Percentiles rank a stretch among this genome's conserved stretches.
Conservation (phyloP, 768 basidiomycete species). For the Daedaleopsis nitida region DNA sequence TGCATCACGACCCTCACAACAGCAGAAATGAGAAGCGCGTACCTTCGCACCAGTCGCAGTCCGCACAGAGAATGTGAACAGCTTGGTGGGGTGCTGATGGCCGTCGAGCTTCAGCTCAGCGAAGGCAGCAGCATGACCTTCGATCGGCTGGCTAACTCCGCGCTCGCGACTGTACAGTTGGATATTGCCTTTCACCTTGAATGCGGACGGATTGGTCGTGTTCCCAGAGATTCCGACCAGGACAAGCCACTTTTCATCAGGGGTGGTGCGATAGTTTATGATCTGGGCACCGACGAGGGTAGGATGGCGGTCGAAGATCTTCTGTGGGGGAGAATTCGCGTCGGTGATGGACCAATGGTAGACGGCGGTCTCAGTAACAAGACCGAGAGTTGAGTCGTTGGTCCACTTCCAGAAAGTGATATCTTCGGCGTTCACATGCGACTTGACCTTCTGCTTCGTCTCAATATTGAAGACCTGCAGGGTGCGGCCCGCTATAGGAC, state of each 20-base stretch:
- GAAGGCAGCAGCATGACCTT: conserved; percentile 97
- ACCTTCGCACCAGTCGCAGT: conserved; percentile 99
- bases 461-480: conserved; percentile 99
- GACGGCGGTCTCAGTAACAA: conserved; percentile 93
- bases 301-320: conserved; percentile 95
- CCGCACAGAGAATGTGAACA: conserved; percentile 94
- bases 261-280: conserved; percentile 93
- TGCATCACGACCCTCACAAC: background rate
- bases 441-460: conserved; percentile 96
- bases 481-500: conserved; percentile 76
- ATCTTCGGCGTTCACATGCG: conserved; percentile 91
- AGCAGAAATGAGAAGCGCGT: background rate
- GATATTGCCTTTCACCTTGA: conserved; percentile 99
- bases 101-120: conserved; percentile 91
- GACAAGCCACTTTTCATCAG: conserved; percentile 97
- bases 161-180: conserved; percentile 94
- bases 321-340: conserved; percentile 77
- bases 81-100: conserved; percentile 79
- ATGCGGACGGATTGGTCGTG: conserved; percentile 88
- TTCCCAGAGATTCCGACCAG: conserved; percentile 94
- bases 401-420: conserved; percentile 99
- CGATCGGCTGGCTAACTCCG: conserved; percentile 95
- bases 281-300: conserved; percentile 95
- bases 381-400: conserved; percentile 84
- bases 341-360: conserved; percentile 88